Conservation (phyloP, 2,329 filamentous ascomycete genomes). For the Colletotrichum sp. region DNA sequence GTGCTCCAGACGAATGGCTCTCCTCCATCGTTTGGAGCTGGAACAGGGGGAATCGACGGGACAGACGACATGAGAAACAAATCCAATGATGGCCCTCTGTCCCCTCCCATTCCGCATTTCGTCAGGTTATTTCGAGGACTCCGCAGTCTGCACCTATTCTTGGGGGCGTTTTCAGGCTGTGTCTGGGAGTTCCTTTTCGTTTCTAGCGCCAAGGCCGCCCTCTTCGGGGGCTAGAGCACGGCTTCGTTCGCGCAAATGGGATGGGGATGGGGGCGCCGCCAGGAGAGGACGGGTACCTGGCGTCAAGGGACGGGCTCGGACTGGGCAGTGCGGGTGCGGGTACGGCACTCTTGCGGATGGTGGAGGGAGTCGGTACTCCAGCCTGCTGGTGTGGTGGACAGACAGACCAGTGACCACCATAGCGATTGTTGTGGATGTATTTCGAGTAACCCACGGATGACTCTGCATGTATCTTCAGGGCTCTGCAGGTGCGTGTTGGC, state of each 20-base stretch:
- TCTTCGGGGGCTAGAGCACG: not conserved
- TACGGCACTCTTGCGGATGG: not conserved
- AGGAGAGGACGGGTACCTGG: slow-evolving; percentile 8
- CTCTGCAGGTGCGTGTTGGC: slow-evolving; percentile 3
- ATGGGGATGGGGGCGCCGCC: not conserved
- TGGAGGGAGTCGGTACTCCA: slow-evolving; percentile 1
- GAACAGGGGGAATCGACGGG: not conserved
- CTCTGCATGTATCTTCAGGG: not conserved
- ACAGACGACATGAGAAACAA: not conserved
- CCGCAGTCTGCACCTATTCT: not conserved
- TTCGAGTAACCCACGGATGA: not conserved
- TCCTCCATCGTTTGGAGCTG: not conserved
- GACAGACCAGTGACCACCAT: not conserved
- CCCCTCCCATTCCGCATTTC: not conserved
- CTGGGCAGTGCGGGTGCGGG: not conserved
- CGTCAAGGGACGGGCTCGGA: not conserved
- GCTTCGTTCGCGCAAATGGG: not conserved
- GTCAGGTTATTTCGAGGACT: not conserved
- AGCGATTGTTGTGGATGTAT: not conserved
- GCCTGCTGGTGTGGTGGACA: not conserved
- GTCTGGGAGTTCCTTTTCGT: slow-evolving; percentile 1
- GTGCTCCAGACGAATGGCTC: not conserved
- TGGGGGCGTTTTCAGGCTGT: slow-evolving; percentile 1
- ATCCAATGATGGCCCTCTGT: not conserved
- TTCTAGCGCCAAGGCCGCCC: slow-evolving; percentile 10